Conservation (phyloP, 768 basidiomycete species). For the Austroboletus eburneus region DNA sequence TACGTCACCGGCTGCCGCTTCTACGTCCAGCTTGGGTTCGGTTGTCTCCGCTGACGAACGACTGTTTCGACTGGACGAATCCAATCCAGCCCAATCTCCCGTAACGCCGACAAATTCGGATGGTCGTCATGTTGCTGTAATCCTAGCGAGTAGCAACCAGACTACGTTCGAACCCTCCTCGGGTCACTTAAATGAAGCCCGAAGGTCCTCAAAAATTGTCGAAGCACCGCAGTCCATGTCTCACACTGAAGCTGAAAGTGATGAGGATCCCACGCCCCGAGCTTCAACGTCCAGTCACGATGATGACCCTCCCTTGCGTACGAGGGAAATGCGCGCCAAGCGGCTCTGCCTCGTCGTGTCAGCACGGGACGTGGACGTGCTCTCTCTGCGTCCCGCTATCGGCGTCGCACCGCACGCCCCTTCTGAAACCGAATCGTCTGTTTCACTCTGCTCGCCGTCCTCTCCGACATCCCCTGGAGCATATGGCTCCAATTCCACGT, state of each 20-base stretch:
- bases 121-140: constrained; percentile 5
- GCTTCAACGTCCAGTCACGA: constrained; percentile 15
- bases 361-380: neutral
- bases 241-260: constrained; percentile 3
- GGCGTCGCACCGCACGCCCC: constrained; percentile 19
- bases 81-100: constrained; percentile 13
- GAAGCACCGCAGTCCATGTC: constrained; percentile 7
- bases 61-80: constrained; percentile 19
- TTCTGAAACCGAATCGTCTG: constrained; percentile 16
- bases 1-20: constrained; percentile 18
- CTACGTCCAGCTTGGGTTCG: constrained; percentile 30
- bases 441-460: constrained; percentile 8
- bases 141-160: neutral
- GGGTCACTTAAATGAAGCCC: neutral
- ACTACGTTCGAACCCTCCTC: constrained; percentile 1
- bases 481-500: constrained; percentile 2
- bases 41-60: constrained; percentile 25
- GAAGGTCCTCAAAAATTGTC: constrained; percentile 2
- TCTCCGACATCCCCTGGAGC: constrained; percentile 12
- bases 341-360: constrained; percentile 16
- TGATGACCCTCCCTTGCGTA: neutral
- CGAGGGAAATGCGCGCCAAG: constrained; percentile 8
- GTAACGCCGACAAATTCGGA: too few relatives aligned
- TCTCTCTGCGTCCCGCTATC: constrained; percentile 17
- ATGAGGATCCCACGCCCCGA: constrained; percentile 27